Evolutionary conservation across 441 rosid species (phyloP).

Genomic region (Raphanus hybrid): DNA sequence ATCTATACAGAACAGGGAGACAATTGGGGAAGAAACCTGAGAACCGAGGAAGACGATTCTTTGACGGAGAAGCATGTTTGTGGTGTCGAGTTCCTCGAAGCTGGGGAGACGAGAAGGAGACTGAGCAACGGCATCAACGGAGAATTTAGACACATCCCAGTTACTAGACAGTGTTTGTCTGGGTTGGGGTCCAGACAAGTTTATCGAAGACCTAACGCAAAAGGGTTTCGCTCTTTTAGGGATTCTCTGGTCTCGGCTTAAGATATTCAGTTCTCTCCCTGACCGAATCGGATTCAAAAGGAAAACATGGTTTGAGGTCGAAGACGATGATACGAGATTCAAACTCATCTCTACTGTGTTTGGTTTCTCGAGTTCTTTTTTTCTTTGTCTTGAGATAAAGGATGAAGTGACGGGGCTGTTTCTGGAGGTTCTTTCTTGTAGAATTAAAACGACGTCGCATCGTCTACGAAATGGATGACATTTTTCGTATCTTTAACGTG

Average conservation of each 20-base stretch:
- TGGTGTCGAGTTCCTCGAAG: conserved; percentile 84
- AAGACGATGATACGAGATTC: conserved; percentile 37
- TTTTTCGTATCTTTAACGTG: not conserved
- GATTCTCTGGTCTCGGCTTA: conserved; percentile 12
- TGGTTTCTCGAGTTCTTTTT: not conserved
- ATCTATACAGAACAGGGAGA: not conserved
- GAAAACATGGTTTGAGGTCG: conserved; percentile 26
- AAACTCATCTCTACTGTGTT: conserved; percentile 42
- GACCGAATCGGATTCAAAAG: conserved; percentile 15
- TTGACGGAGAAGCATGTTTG: conserved; percentile 93
- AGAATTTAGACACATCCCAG: conserved; percentile 64
- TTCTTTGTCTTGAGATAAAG: not conserved
- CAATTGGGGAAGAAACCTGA: conserved; percentile 51
- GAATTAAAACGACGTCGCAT: not conserved
- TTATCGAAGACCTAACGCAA: conserved; percentile 51
- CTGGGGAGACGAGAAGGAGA: conserved; percentile 66
- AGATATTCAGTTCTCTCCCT: not conserved
- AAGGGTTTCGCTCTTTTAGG: conserved; percentile 41
- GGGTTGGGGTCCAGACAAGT: conserved; percentile 35
- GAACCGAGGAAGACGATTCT: conserved; percentile 85
- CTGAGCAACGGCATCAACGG: conserved; percentile 44
- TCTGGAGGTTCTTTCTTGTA: not conserved
- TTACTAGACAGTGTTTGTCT: conserved; percentile 58
- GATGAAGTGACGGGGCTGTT: conserved; percentile 35
- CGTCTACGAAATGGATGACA: not conserved